Conservation (phyloP, 192 early-diverging fungal genomes). For the Gigaspora rosea region DNA sequence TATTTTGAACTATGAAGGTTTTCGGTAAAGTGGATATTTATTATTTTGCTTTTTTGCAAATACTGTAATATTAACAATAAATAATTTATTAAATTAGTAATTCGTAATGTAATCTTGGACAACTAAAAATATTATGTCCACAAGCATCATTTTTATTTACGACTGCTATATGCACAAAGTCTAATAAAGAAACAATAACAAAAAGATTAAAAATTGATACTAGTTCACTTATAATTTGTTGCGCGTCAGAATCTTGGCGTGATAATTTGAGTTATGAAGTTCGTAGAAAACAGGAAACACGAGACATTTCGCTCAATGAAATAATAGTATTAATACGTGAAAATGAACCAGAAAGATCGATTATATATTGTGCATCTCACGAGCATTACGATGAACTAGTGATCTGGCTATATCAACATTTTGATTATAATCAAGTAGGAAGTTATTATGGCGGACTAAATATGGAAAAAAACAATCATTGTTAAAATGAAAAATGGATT, state of each 20-base stretch:
- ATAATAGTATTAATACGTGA: too few relatives aligned
- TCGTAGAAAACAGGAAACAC: too few relatives aligned
- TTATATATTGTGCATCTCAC: neutral
- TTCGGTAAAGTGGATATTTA: neutral
- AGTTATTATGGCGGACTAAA: neutral
- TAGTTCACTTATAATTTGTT: too few relatives aligned
- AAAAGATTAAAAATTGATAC: too few relatives aligned
- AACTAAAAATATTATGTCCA: too few relatives aligned
- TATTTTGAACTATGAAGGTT: neutral
- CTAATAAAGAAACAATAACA: too few relatives aligned
- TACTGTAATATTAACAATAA: neutral
- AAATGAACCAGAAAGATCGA: neutral
- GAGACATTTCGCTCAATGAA: too few relatives aligned
- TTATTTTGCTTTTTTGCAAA: neutral
- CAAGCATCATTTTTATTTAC: too few relatives aligned
- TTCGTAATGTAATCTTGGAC: neutral
- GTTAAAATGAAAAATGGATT: slow-evolving; percentile 54
- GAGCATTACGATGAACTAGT: neutral
- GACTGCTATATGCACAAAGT: too few relatives aligned
- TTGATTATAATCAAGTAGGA: neutral
- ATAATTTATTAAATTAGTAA: too few relatives aligned
- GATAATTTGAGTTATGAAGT: too few relatives aligned
- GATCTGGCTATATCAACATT: neutral
- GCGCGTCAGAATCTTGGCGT: too few relatives aligned
- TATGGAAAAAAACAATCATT: neutral